Percentiles rank a stretch among this genome's conserved stretches.
Evolutionary conservation across 2,329 filamentous ascomycete genomes (phyloP).

Genomic region (Aplosporella prunicola): DNA sequence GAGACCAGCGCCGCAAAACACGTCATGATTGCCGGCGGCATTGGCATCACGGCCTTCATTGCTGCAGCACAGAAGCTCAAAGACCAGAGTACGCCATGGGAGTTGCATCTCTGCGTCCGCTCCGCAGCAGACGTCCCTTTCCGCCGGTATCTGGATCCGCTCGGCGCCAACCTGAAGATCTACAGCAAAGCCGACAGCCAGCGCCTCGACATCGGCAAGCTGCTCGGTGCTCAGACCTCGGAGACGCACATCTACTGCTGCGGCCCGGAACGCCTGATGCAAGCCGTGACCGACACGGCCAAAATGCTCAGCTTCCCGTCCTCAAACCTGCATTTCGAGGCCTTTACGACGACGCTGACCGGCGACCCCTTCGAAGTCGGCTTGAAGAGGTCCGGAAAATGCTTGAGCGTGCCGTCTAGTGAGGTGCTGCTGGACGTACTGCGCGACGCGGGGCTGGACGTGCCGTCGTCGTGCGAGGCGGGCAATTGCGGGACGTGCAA

Average conservation of each 20-base stretch:
- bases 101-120: conserved; percentile 52
- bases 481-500: conserved; percentile 37
- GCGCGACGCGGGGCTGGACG: conserved; percentile 33
- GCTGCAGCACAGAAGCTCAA: conserved; percentile 34
- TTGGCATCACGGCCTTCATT: conserved; percentile 59
- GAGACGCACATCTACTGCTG: conserved; percentile 54
- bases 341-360: conserved; percentile 44
- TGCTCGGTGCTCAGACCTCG: conserved; percentile 41
- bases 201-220: conserved; percentile 41
- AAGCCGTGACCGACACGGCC: conserved; percentile 38
- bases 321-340: conserved; percentile 51
- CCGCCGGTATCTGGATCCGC: conserved; percentile 34
- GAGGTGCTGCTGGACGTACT: conserved; percentile 35
- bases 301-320: conserved; percentile 35
- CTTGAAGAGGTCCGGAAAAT: conserved; percentile 35
- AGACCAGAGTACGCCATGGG: conserved; percentile 29
- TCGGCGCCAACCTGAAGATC: conserved; percentile 37
- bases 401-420: conserved; percentile 36
- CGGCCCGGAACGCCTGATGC: conserved; percentile 49
- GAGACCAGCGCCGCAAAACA: conserved; percentile 45
- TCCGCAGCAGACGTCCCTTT: conserved; percentile 47
- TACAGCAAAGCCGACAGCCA: conserved; percentile 46
- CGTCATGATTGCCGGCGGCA: conserved; percentile 54
- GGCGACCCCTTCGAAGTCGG: conserved; percentile 53
- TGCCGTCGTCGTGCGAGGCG: conserved; percentile 35